phyloP scores from a whole-genome alignment of 2,329 filamentous ascomycete genomes.

The Didymella exigua region DNA sequence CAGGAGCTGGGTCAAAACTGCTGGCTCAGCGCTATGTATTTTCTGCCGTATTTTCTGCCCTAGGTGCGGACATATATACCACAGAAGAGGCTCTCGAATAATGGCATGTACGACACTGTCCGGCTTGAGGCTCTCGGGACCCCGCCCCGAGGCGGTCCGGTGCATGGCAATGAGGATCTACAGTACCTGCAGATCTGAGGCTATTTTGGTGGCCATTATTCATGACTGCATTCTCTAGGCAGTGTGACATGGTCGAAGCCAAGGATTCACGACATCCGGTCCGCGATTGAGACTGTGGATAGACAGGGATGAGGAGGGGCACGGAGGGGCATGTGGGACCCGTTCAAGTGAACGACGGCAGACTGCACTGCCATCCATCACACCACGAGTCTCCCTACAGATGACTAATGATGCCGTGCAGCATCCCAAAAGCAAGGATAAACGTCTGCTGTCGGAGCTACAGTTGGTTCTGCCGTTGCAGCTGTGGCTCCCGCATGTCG shows the following conservation, averaged over 20 bases:
- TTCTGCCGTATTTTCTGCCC: no score
- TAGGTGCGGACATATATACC: no score
- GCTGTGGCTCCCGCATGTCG: slow-evolving; percentile 9
- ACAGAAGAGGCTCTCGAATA: no score
- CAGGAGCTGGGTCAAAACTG: no score
- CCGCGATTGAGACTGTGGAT: background rate
- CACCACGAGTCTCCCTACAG: background rate
- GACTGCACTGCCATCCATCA: background rate
- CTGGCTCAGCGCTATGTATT: no score
- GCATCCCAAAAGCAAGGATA: background rate
- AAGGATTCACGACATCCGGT: background rate
- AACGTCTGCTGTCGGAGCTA: background rate
- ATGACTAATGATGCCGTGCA: background rate
- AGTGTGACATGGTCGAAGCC: background rate
- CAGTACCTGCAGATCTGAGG: background rate
- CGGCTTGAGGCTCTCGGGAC: background rate
- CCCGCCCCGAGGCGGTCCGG: slow-evolving; percentile 1
- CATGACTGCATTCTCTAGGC: no score
- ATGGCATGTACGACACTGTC: no score
- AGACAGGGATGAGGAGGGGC: slow-evolving; percentile 13
- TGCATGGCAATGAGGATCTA: background rate
- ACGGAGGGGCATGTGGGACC: slow-evolving; percentile 13
- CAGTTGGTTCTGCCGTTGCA: background rate
- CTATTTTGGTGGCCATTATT: background rate
- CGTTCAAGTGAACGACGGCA: background rate